Evolutionary conservation across 768 basidiomycete species (phyloP).

Genomic region (Tricholoma terreum): DNA sequence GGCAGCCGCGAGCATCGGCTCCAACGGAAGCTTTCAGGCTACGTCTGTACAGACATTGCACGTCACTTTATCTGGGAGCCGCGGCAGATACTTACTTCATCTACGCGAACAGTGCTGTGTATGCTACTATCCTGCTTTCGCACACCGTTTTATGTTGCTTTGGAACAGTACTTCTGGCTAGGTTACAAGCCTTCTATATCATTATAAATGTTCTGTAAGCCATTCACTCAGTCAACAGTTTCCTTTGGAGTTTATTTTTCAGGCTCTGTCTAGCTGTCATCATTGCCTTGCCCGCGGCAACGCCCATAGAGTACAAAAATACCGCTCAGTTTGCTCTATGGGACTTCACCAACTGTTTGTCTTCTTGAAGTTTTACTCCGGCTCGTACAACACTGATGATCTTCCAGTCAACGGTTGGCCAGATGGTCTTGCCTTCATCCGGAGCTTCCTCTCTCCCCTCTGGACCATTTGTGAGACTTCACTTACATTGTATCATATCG

Average conservation of each 20-base stretch:
- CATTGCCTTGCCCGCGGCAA: slow-evolving; percentile 62
- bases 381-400: not conserved
- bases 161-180: slow-evolving; percentile 61
- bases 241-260: not conserved
- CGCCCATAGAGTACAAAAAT: slow-evolving; percentile 58
- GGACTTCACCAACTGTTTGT: slow-evolving; percentile 31
- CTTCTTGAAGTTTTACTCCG: not conserved
- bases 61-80: not conserved
- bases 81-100: not conserved
- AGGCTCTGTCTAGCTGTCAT: slow-evolving; percentile 66
- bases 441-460: slow-evolving; percentile 41
- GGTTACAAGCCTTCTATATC: slow-evolving; percentile 69
- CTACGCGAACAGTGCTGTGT: slow-evolving; percentile 53
- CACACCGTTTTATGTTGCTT: slow-evolving; percentile 68
- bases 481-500: not conserved
- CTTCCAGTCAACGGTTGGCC: slow-evolving; percentile 52
- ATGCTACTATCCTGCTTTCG: slow-evolving; percentile 55
- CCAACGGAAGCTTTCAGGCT: slow-evolving; percentile 25
- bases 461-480: slow-evolving; percentile 40
- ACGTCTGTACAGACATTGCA: slow-evolving; percentile 34
- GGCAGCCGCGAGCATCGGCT: slow-evolving; percentile 44
- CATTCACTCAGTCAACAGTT: not conserved
- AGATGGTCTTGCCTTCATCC: slow-evolving; percentile 54
- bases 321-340: slow-evolving; percentile 59
- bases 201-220: slow-evolving; percentile 65